These are phyloP conservation scores for Rhinocladiella similis DNA, from an alignment of 2,329 filamentous ascomycete genomes.

Conservation along the genomic window DNA sequence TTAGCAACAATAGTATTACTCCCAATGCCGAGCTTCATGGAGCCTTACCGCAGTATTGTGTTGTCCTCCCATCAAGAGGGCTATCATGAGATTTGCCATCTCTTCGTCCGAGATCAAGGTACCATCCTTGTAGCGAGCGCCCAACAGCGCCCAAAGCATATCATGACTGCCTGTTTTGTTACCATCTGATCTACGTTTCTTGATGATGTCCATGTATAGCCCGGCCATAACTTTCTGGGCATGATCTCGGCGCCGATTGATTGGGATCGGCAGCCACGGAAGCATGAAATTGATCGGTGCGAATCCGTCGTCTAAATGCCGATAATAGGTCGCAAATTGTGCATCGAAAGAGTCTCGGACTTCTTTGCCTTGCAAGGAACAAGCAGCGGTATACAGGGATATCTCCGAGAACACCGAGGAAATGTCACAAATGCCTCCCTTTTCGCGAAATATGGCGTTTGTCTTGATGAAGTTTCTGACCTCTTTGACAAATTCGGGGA, in stretches of 20 bases:
- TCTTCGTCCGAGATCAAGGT: conserved; percentile 76
- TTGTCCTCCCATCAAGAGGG: conserved; percentile 86
- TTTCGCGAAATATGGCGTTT: conserved; percentile 65
- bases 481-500: conserved; percentile 75
- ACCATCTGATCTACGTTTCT: conserved; percentile 62
- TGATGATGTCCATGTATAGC: conserved; percentile 80
- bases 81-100: conserved; percentile 92
- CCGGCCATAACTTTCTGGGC: conserved; percentile 79
- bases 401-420: conserved; percentile 77
- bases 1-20: not conserved
- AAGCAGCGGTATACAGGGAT: conserved; percentile 86
- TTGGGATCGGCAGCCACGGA: conserved; percentile 84
- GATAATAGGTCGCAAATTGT: conserved; percentile 77
- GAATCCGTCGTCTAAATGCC: conserved; percentile 89
- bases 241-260: conserved; percentile 77
- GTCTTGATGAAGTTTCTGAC: conserved; percentile 71
- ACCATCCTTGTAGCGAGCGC: conserved; percentile 80
- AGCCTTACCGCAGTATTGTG: conserved; percentile 69
- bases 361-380: conserved; percentile 80
- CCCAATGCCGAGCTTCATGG: no score
- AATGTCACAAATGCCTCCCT: conserved; percentile 70
- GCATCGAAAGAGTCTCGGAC: conserved; percentile 79
- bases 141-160: conserved; percentile 91
- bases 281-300: conserved; percentile 87
- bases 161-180: conserved; percentile 61